Conservation (phyloP, 2,329 filamentous ascomycete species). For the Diaporthe nobilis region DNA sequence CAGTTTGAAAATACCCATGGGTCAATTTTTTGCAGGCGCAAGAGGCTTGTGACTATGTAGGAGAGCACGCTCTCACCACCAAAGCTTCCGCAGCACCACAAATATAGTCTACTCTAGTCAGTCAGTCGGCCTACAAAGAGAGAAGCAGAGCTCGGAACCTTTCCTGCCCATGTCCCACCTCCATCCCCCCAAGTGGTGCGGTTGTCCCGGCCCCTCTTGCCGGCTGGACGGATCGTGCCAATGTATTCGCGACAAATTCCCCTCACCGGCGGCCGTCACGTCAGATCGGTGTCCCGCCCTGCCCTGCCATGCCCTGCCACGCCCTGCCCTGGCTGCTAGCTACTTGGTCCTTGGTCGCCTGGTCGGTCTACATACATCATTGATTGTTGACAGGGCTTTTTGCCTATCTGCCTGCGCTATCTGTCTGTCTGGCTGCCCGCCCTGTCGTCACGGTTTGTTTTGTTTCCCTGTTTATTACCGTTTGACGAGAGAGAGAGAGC, state of each 20-base stretch:
- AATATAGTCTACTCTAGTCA: conserved; percentile 2
- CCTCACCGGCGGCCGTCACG: conserved; percentile 23
- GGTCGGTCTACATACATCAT: background rate
- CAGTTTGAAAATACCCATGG: background rate
- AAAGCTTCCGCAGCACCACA: conserved; percentile 18
- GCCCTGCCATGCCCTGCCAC: background rate
- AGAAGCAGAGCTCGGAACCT: conserved; percentile 30
- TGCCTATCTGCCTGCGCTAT: background rate
- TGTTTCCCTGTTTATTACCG: conserved; percentile 11
- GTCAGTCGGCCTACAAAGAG: background rate
- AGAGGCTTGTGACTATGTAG: background rate
- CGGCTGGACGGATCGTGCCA: conserved; percentile 30
- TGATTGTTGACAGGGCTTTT: background rate
- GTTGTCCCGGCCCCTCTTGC: conserved; percentile 30
- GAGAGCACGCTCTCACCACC: background rate
- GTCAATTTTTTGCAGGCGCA: background rate
- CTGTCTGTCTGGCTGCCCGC: background rate
- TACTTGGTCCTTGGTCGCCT: no score
- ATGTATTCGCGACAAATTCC: conserved; percentile 35
- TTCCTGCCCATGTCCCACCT: conserved; percentile 36
- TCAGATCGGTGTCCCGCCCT: conserved; percentile 13
- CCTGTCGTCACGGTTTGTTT: background rate
- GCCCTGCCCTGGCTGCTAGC: background rate
- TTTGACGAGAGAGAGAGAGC: background rate
- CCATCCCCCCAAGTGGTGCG: conserved; percentile 3